Evolutionary conservation across 345 rosid genomes (phyloP).

Genomic region (Melaleuca quinquenervia): DNA sequence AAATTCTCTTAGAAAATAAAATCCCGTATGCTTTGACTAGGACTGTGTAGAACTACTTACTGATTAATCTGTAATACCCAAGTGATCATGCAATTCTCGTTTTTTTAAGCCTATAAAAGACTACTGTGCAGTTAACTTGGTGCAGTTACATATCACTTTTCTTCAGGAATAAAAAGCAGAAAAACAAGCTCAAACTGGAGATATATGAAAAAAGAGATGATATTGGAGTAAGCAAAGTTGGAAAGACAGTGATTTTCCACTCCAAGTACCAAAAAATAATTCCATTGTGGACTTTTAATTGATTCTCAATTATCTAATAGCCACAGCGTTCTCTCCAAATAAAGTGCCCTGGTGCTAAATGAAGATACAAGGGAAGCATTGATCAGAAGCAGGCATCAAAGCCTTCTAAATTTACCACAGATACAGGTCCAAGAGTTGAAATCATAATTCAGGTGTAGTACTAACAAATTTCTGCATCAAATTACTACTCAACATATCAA

Average conservation of each 20-base stretch:
- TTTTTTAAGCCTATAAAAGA: not conserved
- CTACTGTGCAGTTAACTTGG: not conserved
- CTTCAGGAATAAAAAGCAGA: not conserved
- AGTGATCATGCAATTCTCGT: not conserved
- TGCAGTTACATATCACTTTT: not conserved
- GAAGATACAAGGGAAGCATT: not conserved
- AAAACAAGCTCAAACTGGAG: not conserved
- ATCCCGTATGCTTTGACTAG: not conserved
- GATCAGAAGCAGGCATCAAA: not conserved
- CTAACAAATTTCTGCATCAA: not conserved
- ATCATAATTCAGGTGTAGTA: not conserved
- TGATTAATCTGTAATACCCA: not conserved
- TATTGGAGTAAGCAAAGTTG: not conserved
- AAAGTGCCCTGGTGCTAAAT: not conserved
- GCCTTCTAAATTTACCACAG: not conserved
- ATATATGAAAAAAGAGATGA: not conserved
- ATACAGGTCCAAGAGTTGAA: not conserved
- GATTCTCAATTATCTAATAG: not conserved
- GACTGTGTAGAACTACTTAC: not conserved
- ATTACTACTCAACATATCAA: not conserved
- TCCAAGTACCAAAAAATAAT: not conserved
- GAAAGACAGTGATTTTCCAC: not conserved
- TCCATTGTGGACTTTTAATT: not conserved
- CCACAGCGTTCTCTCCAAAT: not conserved
- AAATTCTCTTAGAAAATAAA: not conserved